phyloP scores from a whole-genome alignment of 2,329 filamentous ascomycete species.

The Colletotrichum sidae region DNA sequence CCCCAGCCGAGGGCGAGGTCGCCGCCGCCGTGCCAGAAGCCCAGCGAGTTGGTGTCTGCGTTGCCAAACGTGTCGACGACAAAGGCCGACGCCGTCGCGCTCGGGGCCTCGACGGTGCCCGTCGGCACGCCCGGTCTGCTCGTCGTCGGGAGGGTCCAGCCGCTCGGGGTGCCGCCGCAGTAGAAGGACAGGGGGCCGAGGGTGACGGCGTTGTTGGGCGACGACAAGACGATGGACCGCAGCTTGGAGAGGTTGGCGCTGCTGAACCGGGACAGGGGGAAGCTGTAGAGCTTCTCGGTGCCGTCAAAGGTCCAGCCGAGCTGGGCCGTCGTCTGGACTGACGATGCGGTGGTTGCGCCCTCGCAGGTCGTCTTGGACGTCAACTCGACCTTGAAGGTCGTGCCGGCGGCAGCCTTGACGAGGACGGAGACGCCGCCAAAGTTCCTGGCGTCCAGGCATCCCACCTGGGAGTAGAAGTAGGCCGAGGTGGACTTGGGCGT shows the following conservation, averaged over 20 bases:
- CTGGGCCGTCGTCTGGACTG: conserved; percentile 55
- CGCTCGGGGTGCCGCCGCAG: conserved; percentile 62
- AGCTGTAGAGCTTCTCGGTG: conserved; percentile 68
- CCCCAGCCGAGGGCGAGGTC: conserved; percentile 67
- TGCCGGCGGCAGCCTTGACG: conserved; percentile 64
- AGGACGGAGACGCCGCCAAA: conserved; percentile 68
- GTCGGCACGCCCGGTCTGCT: conserved; percentile 54
- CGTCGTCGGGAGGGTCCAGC: conserved; percentile 60
- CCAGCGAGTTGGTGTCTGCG: conserved; percentile 66
- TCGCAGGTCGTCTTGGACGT: conserved; percentile 60
- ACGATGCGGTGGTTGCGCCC: conserved; percentile 48
- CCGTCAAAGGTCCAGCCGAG: conserved; percentile 72
- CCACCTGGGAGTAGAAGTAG: conserved; percentile 70
- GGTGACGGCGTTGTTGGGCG: conserved; percentile 58
- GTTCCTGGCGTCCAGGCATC: conserved; percentile 62
- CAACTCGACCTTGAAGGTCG: conserved; percentile 63
- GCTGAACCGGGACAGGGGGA: conserved; percentile 65
- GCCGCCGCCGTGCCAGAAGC: conserved; percentile 75
- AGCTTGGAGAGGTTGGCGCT: conserved; percentile 64
- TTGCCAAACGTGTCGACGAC: conserved; percentile 72
- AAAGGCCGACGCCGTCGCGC: conserved; percentile 59
- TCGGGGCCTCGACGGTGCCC: conserved; percentile 61
- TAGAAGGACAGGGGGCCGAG: conserved; percentile 70
- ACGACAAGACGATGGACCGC: conserved; percentile 62
- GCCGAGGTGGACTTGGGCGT: conserved; percentile 60